Evolutionary conservation across 1,284 basidiomycete genomes (phyloP), one percentile per base, ranked within the genome.

Genomic region (Sparassis latifolia): DNA sequence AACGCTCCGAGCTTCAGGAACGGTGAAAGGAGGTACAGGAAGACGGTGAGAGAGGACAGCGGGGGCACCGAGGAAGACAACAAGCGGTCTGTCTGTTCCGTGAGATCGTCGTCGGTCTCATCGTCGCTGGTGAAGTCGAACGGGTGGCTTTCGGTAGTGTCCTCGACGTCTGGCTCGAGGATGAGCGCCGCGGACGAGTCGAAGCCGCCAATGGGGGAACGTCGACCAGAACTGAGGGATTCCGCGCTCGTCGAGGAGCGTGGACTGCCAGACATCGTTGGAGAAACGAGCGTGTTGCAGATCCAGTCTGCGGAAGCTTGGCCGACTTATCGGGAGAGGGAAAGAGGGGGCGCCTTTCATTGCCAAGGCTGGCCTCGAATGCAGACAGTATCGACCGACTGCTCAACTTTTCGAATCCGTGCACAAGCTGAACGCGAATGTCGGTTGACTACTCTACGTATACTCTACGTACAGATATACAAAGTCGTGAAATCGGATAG

Each of bases 1-100:
- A 88, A 71, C 31, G 84, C 82, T 12, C 86, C 86, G 33, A 89
- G 74, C 60, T 80, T 84, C 56, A 87, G 73, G 60, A 77, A 81
- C 3, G 86, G 84, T 2, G 79, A 69, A 48, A 86, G 69, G 51
- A 89, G 79, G 65, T 86, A 84, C 6, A 87, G 69, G 60, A 88
- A 82, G 44, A 85, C 76, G 43, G 75, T 61, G n/a, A 74, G 67
- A 3, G 81, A 75, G 20, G 76, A 63, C 45, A 88, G 74, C 3
- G 79, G 76, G 27, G 76, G 76, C 29, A 78, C 67, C n/a, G 72
- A 61, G 1, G 71, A 69, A 52, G 70, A 66, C 44, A 68, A 68
- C n/a, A 75, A 60, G 52, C 62, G 64, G 37, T 75, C 74, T 52
- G 73, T 70, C 42, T 72, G 69, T 42, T 58, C 58, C 33, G 76